Base-by-base conservation (phyloP, 2,329 filamentous ascomycete genomes). In the Neoscytalidium dimidiatum region DNA sequence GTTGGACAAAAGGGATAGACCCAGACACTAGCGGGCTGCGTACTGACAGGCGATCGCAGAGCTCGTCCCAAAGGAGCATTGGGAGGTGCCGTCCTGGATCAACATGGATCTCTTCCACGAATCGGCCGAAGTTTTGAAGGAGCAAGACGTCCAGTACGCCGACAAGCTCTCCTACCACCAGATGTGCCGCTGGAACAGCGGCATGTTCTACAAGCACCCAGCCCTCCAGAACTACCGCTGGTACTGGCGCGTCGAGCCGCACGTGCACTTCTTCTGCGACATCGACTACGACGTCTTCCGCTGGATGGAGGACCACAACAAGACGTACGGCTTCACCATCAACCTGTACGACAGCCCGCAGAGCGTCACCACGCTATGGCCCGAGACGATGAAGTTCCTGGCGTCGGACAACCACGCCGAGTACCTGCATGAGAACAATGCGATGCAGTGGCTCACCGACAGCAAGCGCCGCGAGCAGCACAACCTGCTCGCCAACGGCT, bases 111-210 rank as follows among this genome's bases (percentile, higher is more conserved):
- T 98, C 31, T 97, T 92, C 81, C 79, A 88, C 43, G 93, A 96
- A 77, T 97, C 93, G 28, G 88, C 92, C 66, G 87, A 92, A 74
- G 86, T 96, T 8, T 86, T 99, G 64, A 84, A 91, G 73, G 91
- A 95, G 75, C 87, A 94, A 73, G 86, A 90, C 9, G 92, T 99
- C 48, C 94, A 98, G 76, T 99, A 99, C 77, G 92, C 92, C 73
- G 85, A 88, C 71, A 92, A 91, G 84, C 80, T 92, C 62, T 97
- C 93, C 56, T 99, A 99, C 81, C 94, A 98, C 79, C 91, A 98
- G 76, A 99, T 99, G 95, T 99, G 95, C 77, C 89, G 95, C 64
- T 99, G 95, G 95, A 99, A 99, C 82, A 96, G 92, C 74, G 95
- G 95, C 74, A 85, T 98, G 79, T 99, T 99, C 84, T 97, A 97